Conservation (phyloP, 78 protist species). For the Blattamonas nauphoetae region DNA sequence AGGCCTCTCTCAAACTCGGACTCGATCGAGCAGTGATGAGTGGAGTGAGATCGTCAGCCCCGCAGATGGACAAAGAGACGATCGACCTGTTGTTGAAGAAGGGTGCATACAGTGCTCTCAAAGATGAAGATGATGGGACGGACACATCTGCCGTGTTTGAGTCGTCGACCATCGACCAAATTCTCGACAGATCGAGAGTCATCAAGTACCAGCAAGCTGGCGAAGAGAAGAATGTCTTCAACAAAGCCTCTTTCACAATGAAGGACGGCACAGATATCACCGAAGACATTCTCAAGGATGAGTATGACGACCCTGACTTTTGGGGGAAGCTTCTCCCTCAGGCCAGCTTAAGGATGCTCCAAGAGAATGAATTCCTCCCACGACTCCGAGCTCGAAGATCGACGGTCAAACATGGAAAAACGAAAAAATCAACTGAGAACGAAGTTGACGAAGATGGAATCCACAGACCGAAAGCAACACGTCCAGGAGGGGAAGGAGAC, state of each 20-base stretch:
- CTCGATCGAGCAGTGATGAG: conserved; percentile 39
- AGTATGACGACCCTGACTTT: conserved; percentile 28
- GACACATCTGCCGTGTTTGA: background rate
- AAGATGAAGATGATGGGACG: background rate
- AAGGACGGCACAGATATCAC: background rate
- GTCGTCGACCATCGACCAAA: conserved; percentile 33
- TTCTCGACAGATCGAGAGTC: background rate
- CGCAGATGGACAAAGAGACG: conserved; percentile 1
- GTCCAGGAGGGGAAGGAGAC: background rate
- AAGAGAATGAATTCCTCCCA: background rate
- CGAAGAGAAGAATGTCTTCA: conserved; percentile 7
- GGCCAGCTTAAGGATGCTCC: background rate
- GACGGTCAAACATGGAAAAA: too few relatives aligned
- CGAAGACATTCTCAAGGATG: background rate
- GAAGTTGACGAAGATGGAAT: too few relatives aligned
- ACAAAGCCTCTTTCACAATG: conserved; percentile 33
- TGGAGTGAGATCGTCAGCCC: conserved; percentile 8
- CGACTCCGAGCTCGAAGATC: background rate
- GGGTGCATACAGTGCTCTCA: conserved; percentile 19
- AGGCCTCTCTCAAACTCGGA: conserved; percentile 39
- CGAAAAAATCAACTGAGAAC: too few relatives aligned
- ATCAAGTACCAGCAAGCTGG: background rate
- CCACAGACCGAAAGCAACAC: too few relatives aligned
- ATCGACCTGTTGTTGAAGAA: conserved; percentile 24
- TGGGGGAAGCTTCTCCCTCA: conserved; percentile 25